A percentile compares a stretch with the other conserved stretches of the same genome.
These are phyloP conservation scores for Penicillium canescens DNA, from an alignment of 495 filamentous ascomycete species.

Conservation along the genomic window DNA sequence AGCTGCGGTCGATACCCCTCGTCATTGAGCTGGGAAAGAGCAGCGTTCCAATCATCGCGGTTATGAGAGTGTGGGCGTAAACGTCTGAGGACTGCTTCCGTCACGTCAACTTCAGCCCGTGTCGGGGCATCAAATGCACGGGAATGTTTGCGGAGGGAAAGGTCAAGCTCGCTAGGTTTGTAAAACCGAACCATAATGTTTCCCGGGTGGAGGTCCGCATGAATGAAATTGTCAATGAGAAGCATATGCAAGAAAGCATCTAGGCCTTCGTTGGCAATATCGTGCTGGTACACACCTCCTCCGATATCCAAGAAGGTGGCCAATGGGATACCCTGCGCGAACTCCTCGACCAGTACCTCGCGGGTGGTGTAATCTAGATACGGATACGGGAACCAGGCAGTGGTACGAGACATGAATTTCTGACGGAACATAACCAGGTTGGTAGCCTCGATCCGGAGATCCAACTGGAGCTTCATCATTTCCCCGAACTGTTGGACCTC, in stretches of 20 bases:
- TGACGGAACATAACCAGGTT: slow-evolving; percentile 87
- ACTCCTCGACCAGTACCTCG: slow-evolving; percentile 93
- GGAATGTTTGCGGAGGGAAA: slow-evolving; percentile 56
- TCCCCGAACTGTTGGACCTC: slow-evolving; percentile 93
- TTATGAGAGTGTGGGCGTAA: slow-evolving; percentile 70
- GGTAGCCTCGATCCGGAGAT: slow-evolving; percentile 90
- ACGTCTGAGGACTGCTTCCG: slow-evolving; percentile 78
- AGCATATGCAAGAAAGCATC: slow-evolving; percentile 99
- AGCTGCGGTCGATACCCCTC: slow-evolving; percentile 94
- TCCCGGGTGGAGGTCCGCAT: slow-evolving; percentile 97
- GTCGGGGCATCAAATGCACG: slow-evolving; percentile 55
- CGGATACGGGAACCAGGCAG: slow-evolving; percentile 94
- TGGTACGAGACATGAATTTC: slow-evolving; percentile 85
- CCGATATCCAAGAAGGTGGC: slow-evolving; percentile 87
- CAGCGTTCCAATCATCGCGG: slow-evolving; percentile 66
- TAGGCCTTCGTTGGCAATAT: slow-evolving; percentile 93
- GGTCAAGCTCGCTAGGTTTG: slow-evolving; percentile 68
- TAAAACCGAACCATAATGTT: slow-evolving; percentile 99
- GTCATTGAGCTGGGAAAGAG: slow-evolving; percentile 74
- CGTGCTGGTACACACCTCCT: slow-evolving; percentile 87
- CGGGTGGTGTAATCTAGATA: slow-evolving; percentile 89
- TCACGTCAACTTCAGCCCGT: slow-evolving; percentile 66
- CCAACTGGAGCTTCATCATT: slow-evolving; percentile 97
- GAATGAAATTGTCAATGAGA: slow-evolving; percentile 95
- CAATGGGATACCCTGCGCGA: slow-evolving; percentile 89